These are phyloP conservation scores for Colletotrichum caudatum DNA, from an alignment of 2,329 filamentous ascomycete species.

Conservation along the genomic window DNA sequence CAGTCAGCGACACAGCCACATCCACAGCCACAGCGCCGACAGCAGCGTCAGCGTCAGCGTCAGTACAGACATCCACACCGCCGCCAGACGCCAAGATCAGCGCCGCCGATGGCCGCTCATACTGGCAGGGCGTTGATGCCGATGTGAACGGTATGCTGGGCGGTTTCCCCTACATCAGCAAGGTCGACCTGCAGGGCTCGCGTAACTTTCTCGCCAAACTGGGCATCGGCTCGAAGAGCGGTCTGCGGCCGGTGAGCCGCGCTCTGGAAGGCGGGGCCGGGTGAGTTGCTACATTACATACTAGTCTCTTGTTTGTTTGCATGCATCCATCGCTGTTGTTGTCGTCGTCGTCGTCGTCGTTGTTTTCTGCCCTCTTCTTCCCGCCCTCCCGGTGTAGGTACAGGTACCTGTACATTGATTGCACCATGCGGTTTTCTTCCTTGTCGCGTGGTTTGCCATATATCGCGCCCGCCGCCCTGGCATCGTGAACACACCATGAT, in stretches of 20 bases:
- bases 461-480: constrained; percentile 8
- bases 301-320: constrained; percentile 34
- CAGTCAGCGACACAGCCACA: background rate
- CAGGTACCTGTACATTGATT: constrained; percentile 29
- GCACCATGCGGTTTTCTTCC: constrained; percentile 1
- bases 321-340: background rate
- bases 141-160: constrained; percentile 82
- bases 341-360: constrained; percentile 3
- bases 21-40: constrained; percentile 23
- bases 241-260: constrained; percentile 47
- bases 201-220: constrained; percentile 77
- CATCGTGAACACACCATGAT: constrained; percentile 8
- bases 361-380: background rate
- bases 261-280: constrained; percentile 56
- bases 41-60: background rate
- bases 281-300: constrained; percentile 42
- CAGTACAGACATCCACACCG: constrained; percentile 28
- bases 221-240: constrained; percentile 55
- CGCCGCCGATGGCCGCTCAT: constrained; percentile 53
- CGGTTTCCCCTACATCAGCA: constrained; percentile 73
- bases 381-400: background rate
- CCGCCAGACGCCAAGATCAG: constrained; percentile 52
- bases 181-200: constrained; percentile 77
- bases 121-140: constrained; percentile 61
- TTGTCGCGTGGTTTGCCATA: constrained; percentile 2